Evolutionary conservation across 2,329 filamentous ascomycete species (phyloP), one percentile per base, ranked within the genome.

Genomic region (Penicillium paneum): DNA sequence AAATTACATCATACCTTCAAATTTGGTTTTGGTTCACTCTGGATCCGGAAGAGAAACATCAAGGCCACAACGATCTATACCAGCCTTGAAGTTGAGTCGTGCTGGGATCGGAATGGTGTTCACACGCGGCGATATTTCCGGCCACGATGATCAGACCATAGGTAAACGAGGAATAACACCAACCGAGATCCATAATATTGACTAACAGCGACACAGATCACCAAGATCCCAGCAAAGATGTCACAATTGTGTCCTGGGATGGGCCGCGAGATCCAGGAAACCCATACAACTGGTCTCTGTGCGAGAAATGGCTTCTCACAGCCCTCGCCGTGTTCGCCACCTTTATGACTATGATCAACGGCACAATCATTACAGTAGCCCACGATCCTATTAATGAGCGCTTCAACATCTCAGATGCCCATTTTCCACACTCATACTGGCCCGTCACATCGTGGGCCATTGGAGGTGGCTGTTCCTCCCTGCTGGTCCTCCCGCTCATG

Each of bases 301-400:
- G 54, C 5, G 60, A 67, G 54, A 76, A 75, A 67, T 76, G 74
- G 74, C 57, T 59, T 6, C 54, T 67, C 8, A 71, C 68, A 1
- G 45, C 52, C 0, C 56, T 72, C 13, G 64, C 61, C 3, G 55
- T 65, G 7, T 59, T 70, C 31, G 63, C 68, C 10, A 74, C 65
- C 4, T 73, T 73, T 49, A 65, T 70, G 31, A 64, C 64, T 3
- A 59, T 66, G 58, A 66, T 72, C 57, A 74, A 74, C 44, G 73
- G 71, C 3, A 74, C 73, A 3, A 73, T 74, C 39, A 68, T 75
- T 59, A 72, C 71, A 4, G 68, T 68, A 15, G 72, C 69, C 10
- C 72, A 74, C 32, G 60, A 57, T 1, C 61, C 66, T 1, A 72
- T 73, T 49, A 76, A 76, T 48, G 69, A 65, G 24, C 52, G 58